Base-by-base conservation (phyloP, 306 rosid genomes). In the Trichosanthes truncata region DNA sequence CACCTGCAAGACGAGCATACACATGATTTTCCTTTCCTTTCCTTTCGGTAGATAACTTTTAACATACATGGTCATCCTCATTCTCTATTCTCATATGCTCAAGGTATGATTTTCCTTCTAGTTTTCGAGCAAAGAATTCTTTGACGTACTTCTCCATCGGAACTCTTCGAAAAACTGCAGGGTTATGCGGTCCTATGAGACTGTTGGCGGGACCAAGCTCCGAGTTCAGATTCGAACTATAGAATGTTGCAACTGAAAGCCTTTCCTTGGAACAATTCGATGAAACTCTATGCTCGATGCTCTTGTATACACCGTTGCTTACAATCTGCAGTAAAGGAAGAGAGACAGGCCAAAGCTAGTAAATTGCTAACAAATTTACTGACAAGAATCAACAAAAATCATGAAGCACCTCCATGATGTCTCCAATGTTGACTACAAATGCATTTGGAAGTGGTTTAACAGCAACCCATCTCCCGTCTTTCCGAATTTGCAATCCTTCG, bases 301-400 rank as follows among this genome's bases (percentile, higher is more conserved):
- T 89, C 33, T 38, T 78, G 46, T 87, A 89, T 36, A 81, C 75
- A 6, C 89, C 91, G 46, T 89, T 89, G 25, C 91, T 89, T 38
- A 89, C 80, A 46, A 89, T 86, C 93, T 91, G 73, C 72, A 57
- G 45, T 40, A 45, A 25, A 45, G 9, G 56, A 4, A 71, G 33
- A 45, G 76, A 23, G 29, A 11, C 9, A 76, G 26, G 26, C 67
- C 67, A 74, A 33, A 43, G 35, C n/a, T 25, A 41, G 36, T 63
- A 23, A 33, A 40, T 53, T n/a, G 5, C 1, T 8, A 61, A 41
- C 17, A 71, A n/a, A 71, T 46, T 43, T 45, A 21, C 11, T 0
- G 14, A 68, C 74, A n/a, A 9, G 52, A 74, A n/a, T 56, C 11
- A 6, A 53, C 55, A n/a, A 13, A 35, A 10, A 9, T 36, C 26